Base-by-base conservation (phyloP, 345 rosid species). In the Salix purpurea region DNA sequence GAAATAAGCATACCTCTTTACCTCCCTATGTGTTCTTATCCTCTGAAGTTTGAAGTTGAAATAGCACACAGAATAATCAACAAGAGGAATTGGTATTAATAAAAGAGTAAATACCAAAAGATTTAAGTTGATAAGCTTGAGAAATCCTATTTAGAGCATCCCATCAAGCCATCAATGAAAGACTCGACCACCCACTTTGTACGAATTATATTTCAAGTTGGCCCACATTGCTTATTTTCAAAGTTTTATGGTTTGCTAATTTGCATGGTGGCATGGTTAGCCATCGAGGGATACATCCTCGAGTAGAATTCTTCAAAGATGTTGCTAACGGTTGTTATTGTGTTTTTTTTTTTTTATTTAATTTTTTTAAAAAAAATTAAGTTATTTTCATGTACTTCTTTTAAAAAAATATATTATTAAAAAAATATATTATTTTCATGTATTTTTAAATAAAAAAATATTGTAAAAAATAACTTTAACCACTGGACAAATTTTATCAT, bases 161-260 rank as follows among this genome's bases (percentile, higher is more conserved):
- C 69, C 60, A 75, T 65, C 30, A 7, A 68, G 77, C 64, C 68
- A 42, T 52, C 72, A 7, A 11, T 67, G 34, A 32, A 44, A 34
- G 67, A 67, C 14, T 30, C 42, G 16, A 32, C 71, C 37, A 4
- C n/a, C 79, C 78, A 80, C 81, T 67, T 77, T 79, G 2, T 26
- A 24, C 72, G 87, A 66, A 69, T 48, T 65, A 26, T 67, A 24
- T 64, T 68, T 32, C 65, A 48, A 72, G 70, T 65, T 74, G 81
- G 74, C 74, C 81, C 81, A 78, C 84, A 0, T 4, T 26, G n/a
- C 28, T 30, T 65, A 19, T 67, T 36, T 37, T 2, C 52, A 34
- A 16, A 44, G 6, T 23, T 50, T 3, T 67, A 19, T 30, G 2
- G 23, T 11, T 14, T 4, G 5, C n/a, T 50, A 4, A 14, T 6